Base-by-base conservation (phyloP, 192 early-diverging fungal species). In the Rhizoclosmatium sp. region DNA sequence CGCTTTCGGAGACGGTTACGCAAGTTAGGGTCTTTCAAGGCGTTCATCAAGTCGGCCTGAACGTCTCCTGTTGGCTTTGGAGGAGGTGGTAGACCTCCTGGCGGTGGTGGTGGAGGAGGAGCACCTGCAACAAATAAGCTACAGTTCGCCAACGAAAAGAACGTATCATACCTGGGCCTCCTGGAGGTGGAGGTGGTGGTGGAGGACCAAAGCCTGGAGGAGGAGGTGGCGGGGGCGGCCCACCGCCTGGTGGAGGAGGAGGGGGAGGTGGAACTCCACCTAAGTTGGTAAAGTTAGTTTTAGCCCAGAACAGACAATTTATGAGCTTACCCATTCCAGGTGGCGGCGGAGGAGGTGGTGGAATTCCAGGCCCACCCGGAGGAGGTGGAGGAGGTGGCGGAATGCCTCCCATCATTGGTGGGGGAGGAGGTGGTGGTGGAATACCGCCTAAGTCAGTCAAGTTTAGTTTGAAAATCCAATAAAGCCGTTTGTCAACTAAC, bases 161-260 rank as follows among this genome's bases (percentile, higher is more conserved):
- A 76, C 12, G 23, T 21, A 58, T 14, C 56, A 58, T 16, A 14
- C 71, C 14, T 31, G 31, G 31, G 31, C 31, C 31, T 31, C 31
- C 31, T 31, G 60, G 41, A 19, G 80, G 81, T 40, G 79, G 79
- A 19, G 79, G 79, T 40, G 76, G 76, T 78, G 82, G 82, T 58
- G 82, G 82, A 44, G 81, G 75, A n/a, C 83, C 81, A 76, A 84
- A 79, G 19, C 81, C 81, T 47, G 82, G 82, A 78, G 82, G 82
- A n/a, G 82, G 82, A 47, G 81, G 81, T 56, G 81, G 81, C 21
- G 82, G 82, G 4, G 82, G 82, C 51, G 82, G 82, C 39, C 65
- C 74, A 12, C 79, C 82, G 1, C 69, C 73, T 46, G 31, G 4
- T 69, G 56, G 23, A 3, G 71, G 66, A 47, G 81, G 84, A 16